A percentile compares a stretch with the other conserved stretches of the same genome.
These are phyloP conservation scores for Diutina sp. DNA, from an alignment of 1,139 yeast genomes.

Conservation along the genomic window DNA sequence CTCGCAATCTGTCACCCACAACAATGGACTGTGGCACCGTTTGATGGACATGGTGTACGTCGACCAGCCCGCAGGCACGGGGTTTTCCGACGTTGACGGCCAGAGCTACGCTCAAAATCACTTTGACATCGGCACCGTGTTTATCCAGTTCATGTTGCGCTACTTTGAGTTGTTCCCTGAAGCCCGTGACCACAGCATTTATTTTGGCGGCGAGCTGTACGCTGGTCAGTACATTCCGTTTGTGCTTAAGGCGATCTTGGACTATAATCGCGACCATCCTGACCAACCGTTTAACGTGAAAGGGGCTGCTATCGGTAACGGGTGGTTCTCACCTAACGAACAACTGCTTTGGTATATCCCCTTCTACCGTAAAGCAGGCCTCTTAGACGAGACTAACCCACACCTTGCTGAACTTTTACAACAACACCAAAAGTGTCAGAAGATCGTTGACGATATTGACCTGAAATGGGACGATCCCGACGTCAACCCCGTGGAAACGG, in stretches of 20 bases:
- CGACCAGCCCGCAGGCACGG: constrained; percentile 95
- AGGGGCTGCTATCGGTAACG: constrained; percentile 82
- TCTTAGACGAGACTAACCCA: constrained; percentile 32
- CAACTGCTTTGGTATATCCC: constrained; percentile 81
- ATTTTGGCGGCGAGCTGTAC: constrained; percentile 88
- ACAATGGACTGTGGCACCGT: constrained; percentile 79
- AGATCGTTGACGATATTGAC: constrained; percentile 15
- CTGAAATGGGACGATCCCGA: constrained; percentile 18
- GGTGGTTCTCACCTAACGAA: constrained; percentile 86
- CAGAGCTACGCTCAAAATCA: constrained; percentile 44
- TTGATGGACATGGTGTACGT: constrained; percentile 70
- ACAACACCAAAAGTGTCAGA: constrained; percentile 54
- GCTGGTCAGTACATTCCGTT: constrained; percentile 97
- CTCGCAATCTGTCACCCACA: constrained; percentile 33
- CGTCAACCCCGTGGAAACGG: constrained; percentile 8
- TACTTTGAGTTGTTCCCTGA: constrained; percentile 69
- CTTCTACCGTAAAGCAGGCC: constrained; percentile 45
- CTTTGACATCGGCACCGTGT: constrained; percentile 43
- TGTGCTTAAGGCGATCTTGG: constrained; percentile 52
- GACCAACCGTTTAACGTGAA: constrained; percentile 29
- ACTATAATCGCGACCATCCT: constrained; percentile 21
- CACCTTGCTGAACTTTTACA: constrained; percentile 26
- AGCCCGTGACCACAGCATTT: constrained; percentile 49
- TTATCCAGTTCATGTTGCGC: constrained; percentile 50
- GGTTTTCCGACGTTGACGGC: constrained; percentile 52